These are phyloP conservation scores for Stellera chamaejasme DNA, from an alignment of 345 rosid species.

Conservation along the genomic window DNA sequence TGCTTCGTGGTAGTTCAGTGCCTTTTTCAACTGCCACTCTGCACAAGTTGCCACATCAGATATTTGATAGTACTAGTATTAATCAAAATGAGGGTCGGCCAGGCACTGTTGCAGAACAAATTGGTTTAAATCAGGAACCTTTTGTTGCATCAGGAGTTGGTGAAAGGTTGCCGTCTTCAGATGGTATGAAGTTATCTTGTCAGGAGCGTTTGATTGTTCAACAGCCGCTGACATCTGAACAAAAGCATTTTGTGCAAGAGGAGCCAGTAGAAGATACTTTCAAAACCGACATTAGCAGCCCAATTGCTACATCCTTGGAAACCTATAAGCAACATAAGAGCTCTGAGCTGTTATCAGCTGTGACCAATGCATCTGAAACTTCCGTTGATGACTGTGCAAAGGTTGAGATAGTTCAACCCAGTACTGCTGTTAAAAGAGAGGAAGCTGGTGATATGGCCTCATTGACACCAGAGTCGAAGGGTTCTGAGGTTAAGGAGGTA, in stretches of 20 bases:
- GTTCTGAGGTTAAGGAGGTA: slow-evolving; percentile 43
- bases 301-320: slow-evolving; percentile 8
- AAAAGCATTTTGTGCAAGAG: slow-evolving; percentile 18
- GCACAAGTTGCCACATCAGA: slow-evolving; percentile 44
- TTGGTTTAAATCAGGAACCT: slow-evolving; percentile 29
- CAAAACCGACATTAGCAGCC: slow-evolving; percentile 24
- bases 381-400: slow-evolving; percentile 14
- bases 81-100: slow-evolving; percentile 29
- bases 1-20: slow-evolving; percentile 32
- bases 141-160: slow-evolving; percentile 19
- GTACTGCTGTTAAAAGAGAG: slow-evolving; percentile 25
- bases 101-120: slow-evolving; percentile 26
- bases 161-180: slow-evolving; percentile 30
- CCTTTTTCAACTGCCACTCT: slow-evolving; percentile 13
- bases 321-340: slow-evolving; percentile 16
- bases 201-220: slow-evolving; percentile 21
- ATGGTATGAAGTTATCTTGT: slow-evolving; percentile 20
- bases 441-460: slow-evolving; percentile 24
- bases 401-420: slow-evolving; percentile 21
- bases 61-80: slow-evolving; percentile 26
- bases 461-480: slow-evolving; percentile 29
- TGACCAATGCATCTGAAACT: slow-evolving; percentile 24
- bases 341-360: slow-evolving; percentile 16
- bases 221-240: slow-evolving; percentile 22
- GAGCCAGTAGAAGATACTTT: slow-evolving; percentile 17